Base-by-base conservation (phyloP, 1,284 basidiomycete species). In the Omphalotus olearius region DNA sequence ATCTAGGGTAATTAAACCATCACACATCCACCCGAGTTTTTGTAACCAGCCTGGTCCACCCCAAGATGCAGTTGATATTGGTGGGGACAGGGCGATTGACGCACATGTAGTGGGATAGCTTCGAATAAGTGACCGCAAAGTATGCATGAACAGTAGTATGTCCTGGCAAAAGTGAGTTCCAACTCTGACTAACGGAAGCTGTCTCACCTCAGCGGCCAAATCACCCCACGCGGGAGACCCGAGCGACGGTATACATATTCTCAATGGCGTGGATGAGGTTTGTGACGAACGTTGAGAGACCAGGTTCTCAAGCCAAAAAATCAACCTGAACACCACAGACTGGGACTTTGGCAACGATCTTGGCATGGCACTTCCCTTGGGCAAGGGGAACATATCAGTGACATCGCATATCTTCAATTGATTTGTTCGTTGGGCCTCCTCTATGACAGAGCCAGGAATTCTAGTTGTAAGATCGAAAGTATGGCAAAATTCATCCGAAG, bases 11-110 rank as follows among this genome's bases (percentile, higher is more conserved):
- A 96, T 73, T 37, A 83, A 78, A 6, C 80, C 84, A 66, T 96
- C 92, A 2, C 82, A 78, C 25, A 83, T 65, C 88, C 91, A 93
- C 6, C 85, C 79, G n/a, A 95, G 66, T 62, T 85, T 86, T 50
- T 86, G 77, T 14, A 83, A 66, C 85, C 90, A 91, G 1, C 82
- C 85, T 28, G 72, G 60, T 14, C 78, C 82, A 40, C 74, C 78
- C 76, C 76, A 82, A n/a, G 61, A 59, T 46, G 80, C 81, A 50
- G 69, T 65, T 37, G 79, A 84, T 16, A 83, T 48, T 57, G 83
- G 73, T 17, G 85, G 72, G 0, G 86, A 78, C 13, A 95, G 69
- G 47, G 81, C 82, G 30, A 92, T 66, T 33, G 88, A 78, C 3
- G 82, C 88, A 59, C 88, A 85, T 1, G 76, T 78, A 45, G 70